These are phyloP conservation scores for Phytophthora meadii DNA, from an alignment of 352 stramenopile genomes.

Conservation along the genomic window DNA sequence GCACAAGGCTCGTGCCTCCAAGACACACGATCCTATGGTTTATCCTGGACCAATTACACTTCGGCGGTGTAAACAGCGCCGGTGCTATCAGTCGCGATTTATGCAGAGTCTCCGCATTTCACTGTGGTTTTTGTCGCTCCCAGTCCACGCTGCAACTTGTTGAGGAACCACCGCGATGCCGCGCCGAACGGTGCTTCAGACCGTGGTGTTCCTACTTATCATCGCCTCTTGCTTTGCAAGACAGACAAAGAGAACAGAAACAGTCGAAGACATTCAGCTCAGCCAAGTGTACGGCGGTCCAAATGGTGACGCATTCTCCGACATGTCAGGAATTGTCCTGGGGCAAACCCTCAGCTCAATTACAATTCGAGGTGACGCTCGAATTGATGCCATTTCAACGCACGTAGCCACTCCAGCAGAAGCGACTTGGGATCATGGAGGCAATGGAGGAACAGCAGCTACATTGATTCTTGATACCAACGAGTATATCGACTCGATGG, in stretches of 20 bases:
- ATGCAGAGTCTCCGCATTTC: neutral
- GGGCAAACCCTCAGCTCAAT: conserved; percentile 29
- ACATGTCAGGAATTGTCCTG: conserved; percentile 20
- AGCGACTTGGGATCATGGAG: conserved; percentile 25
- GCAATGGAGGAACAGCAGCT: conserved; percentile 11
- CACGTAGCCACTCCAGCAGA: conserved; percentile 12
- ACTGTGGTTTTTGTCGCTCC: neutral
- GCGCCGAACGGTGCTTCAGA: conserved; percentile 13
- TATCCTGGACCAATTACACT: conserved; percentile 7
- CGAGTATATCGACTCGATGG: conserved; percentile 31
- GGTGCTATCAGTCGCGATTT: neutral
- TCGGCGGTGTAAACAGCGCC: conserved; percentile 2
- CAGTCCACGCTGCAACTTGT: neutral
- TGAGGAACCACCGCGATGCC: conserved; percentile 13
- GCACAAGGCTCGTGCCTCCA: neutral
- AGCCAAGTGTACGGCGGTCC: conserved; percentile 20
- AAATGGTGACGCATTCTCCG: conserved; percentile 29
- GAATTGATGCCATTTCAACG: conserved; percentile 14
- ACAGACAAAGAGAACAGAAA: neutral
- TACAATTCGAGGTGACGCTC: conserved; percentile 11
- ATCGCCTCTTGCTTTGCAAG: neutral
- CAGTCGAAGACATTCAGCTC: conserved; percentile 26
- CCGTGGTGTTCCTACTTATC: conserved; percentile 5
- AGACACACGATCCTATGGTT: neutral
- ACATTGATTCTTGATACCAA: conserved; percentile 12